Conservation (phyloP, 2,329 filamentous ascomycete species). For the Sordariomycetes sp. region DNA sequence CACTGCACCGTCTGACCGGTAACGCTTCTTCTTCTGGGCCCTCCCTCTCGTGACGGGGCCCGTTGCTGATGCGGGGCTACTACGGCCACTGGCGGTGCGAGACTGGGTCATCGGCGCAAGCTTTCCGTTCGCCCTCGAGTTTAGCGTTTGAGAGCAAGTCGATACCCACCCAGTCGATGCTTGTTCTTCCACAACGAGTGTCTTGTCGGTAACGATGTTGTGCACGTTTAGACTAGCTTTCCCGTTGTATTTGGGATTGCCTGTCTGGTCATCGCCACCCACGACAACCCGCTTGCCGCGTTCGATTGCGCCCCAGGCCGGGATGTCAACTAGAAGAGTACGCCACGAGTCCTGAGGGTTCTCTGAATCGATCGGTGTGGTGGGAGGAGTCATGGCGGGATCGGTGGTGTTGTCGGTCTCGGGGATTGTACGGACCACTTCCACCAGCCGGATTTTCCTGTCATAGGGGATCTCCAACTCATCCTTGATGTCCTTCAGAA, state of each 20-base stretch:
- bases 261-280: slow-evolving; percentile 50
- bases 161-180: slow-evolving; percentile 44
- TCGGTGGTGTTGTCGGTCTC: slow-evolving; percentile 18
- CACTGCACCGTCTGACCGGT: slow-evolving; percentile 63
- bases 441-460: slow-evolving; percentile 71
- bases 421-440: slow-evolving; percentile 31
- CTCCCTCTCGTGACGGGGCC: slow-evolving; percentile 61
- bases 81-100: slow-evolving; percentile 45
- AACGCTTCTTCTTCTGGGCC: slow-evolving; percentile 56
- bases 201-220: slow-evolving; percentile 61
- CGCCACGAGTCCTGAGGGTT: slow-evolving; percentile 24
- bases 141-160: slow-evolving; percentile 11
- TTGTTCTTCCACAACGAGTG: slow-evolving; percentile 73
- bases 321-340: slow-evolving; percentile 32
- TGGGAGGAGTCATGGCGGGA: slow-evolving; percentile 18
- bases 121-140: slow-evolving; percentile 19
- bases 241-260: slow-evolving; percentile 70
- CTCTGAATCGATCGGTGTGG: slow-evolving; percentile 22
- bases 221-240: slow-evolving; percentile 52
- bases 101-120: slow-evolving; percentile 20
- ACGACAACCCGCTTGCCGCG: slow-evolving; percentile 11
- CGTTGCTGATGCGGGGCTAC: slow-evolving; percentile 42
- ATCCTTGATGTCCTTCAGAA: slow-evolving; percentile 64
- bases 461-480: slow-evolving; percentile 54
- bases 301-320: slow-evolving; percentile 37